phyloP scores from a whole-genome alignment of 2,329 filamentous ascomycete genomes.

The Sarocladium strictum region DNA sequence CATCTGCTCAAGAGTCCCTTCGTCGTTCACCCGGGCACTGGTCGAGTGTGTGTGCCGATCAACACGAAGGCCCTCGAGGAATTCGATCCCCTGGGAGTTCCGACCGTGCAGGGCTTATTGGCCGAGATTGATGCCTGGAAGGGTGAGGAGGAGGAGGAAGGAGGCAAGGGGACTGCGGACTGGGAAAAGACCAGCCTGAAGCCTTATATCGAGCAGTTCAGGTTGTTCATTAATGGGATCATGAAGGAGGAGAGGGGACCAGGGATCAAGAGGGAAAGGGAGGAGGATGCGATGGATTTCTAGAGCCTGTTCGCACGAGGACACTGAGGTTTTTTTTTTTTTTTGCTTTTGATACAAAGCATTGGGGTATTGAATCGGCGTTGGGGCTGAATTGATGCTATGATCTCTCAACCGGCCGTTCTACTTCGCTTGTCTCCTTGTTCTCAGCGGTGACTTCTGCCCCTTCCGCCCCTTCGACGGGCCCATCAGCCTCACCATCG shows the following conservation, averaged over 20 bases:
- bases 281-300: constrained; percentile 49
- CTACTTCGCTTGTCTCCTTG: constrained; percentile 10
- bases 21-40: constrained; percentile 91
- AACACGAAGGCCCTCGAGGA: constrained; percentile 65
- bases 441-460: too few species aligned
- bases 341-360: too few species aligned
- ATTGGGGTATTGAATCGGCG: not conserved
- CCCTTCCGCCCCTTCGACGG: too few species aligned
- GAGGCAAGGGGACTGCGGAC: constrained; percentile 53
- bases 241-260: constrained; percentile 67
- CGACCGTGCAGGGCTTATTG: constrained; percentile 77
- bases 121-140: constrained; percentile 83
- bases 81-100: constrained; percentile 85
- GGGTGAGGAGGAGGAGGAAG: constrained; percentile 34
- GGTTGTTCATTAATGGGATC: constrained; percentile 69
- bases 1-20: constrained; percentile 97
- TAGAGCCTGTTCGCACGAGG: constrained; percentile 20
- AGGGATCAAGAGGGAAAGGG: constrained; percentile 50
- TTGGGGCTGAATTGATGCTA: constrained; percentile 1
- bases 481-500: constrained; percentile 16
- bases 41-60: constrained; percentile 92
- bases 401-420: constrained; percentile 8
- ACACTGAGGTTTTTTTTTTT: not conserved
- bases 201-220: constrained; percentile 87
- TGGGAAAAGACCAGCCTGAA: constrained; percentile 97